Conservation (phyloP, 2,329 filamentous ascomycete genomes). For the Scedosporium minutisporum region DNA sequence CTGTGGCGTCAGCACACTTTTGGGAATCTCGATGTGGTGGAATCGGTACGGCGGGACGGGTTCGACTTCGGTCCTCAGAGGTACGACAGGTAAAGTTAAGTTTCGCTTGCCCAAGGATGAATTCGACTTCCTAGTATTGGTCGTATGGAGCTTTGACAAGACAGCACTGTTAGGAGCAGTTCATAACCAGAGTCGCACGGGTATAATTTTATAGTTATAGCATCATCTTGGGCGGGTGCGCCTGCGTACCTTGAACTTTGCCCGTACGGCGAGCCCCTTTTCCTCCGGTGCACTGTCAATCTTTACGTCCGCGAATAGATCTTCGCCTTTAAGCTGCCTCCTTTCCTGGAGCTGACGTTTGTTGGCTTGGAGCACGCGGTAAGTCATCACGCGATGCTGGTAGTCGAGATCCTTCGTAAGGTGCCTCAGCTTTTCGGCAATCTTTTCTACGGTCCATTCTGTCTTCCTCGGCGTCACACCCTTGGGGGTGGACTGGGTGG, state of each 20-base stretch:
- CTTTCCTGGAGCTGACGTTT: conserved; percentile 8
- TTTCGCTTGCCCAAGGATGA: conserved; percentile 20
- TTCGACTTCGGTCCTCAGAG: conserved; percentile 39
- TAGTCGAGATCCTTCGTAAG: conserved; percentile 34
- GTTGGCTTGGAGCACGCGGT: not conserved
- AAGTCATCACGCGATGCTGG: conserved; percentile 25
- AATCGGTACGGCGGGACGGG: conserved; percentile 50
- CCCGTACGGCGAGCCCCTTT: conserved; percentile 31
- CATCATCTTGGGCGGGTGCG: not conserved
- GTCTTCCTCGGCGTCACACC: conserved; percentile 3
- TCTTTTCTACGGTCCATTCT: conserved; percentile 33
- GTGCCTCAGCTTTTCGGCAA: conserved; percentile 29
- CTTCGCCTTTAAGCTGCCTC: conserved; percentile 30
- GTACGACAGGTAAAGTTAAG: conserved; percentile 27
- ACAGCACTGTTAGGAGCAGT: not conserved
- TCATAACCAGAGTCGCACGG: not conserved
- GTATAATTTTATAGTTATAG: not conserved
- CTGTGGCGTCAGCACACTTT: conserved; percentile 50
- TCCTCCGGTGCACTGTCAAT: conserved; percentile 24
- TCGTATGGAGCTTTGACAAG: conserved; percentile 27
- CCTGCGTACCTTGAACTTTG: conserved; percentile 40
- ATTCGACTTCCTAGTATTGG: conserved; percentile 33
- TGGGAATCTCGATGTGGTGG: conserved; percentile 50
- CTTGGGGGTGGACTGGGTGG: not conserved
- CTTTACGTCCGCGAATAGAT: conserved; percentile 38